Percentiles rank a stretch among this genome's conserved stretches.
These are phyloP conservation scores for Mucor indicus DNA, from an alignment of 371 early-diverging fungal genomes.

Conservation along the genomic window DNA sequence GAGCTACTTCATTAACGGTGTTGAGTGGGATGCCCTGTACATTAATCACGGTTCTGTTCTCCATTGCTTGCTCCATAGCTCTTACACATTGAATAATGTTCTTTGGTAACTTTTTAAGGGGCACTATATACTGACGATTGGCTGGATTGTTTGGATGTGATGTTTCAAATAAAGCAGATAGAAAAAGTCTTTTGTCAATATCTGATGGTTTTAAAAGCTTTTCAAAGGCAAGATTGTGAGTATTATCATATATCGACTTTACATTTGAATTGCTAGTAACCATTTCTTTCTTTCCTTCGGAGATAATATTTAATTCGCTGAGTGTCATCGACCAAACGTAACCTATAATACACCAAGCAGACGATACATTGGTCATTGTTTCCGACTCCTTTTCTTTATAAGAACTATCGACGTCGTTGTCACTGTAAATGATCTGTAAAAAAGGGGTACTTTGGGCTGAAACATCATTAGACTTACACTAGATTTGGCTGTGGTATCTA, in stretches of 20 bases:
- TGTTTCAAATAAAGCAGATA: conserved; percentile 16
- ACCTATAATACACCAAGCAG: conserved; percentile 10
- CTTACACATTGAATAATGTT: conserved; percentile 12
- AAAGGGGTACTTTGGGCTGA: conserved; percentile 13
- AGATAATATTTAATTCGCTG: conserved; percentile 14
- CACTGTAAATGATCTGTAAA: conserved; percentile 9
- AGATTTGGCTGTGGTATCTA: conserved; percentile 12
- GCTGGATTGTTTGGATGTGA: conserved; percentile 12
- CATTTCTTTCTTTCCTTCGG: conserved; percentile 16
- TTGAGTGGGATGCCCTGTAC: conserved; percentile 8
- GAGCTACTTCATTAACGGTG: conserved; percentile 14
- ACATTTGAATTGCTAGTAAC: conserved; percentile 12
- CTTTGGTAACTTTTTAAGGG: conserved; percentile 10
- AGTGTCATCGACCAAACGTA: conserved; percentile 11
- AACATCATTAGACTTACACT: conserved; percentile 13
- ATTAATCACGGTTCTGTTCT: conserved; percentile 15
- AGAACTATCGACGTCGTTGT: conserved; percentile 9
- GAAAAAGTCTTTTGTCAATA: conserved; percentile 16
- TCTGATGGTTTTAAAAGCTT: conserved; percentile 16
- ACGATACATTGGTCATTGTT: conserved; percentile 4
- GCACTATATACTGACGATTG: conserved; percentile 13
- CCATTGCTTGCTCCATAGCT: conserved; percentile 16
- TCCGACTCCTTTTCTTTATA: conserved; percentile 12
- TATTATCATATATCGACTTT: conserved; percentile 14
- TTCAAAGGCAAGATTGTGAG: conserved; percentile 10